Evolutionary conservation across 805 yeast species (phyloP).

Genomic region (Starmerella ratchasimensis): DNA sequence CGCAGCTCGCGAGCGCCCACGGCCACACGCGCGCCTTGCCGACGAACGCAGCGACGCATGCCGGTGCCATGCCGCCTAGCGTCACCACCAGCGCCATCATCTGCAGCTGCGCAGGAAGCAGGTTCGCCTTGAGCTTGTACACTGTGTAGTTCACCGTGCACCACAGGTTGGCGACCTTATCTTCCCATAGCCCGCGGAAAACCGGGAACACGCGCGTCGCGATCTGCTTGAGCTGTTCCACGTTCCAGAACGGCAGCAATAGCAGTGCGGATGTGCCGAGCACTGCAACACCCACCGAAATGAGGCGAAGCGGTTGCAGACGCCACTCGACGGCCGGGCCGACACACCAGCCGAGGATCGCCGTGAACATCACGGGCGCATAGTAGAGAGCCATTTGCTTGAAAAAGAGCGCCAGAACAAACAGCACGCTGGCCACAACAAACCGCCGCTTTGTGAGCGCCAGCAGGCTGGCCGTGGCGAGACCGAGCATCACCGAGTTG

Average conservation of each 20-base stretch:
- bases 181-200: slow-evolving; percentile 86
- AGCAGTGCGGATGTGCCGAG: slow-evolving; percentile 37
- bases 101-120: slow-evolving; percentile 47
- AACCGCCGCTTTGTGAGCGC: slow-evolving; percentile 47
- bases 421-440: slow-evolving; percentile 58
- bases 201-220: slow-evolving; percentile 74
- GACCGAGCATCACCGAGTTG: slow-evolving; percentile 87
- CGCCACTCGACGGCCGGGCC: slow-evolving; percentile 19
- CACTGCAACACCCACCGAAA: slow-evolving; percentile 53
- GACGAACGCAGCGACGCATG: slow-evolving; percentile 38
- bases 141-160: slow-evolving; percentile 67
- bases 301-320: slow-evolving; percentile 30
- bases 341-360: slow-evolving; percentile 51
- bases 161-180: slow-evolving; percentile 96
- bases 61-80: slow-evolving; percentile 38
- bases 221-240: slow-evolving; percentile 41
- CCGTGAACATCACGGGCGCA: slow-evolving; percentile 76
- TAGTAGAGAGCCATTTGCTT: slow-evolving; percentile 94
- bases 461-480: slow-evolving; percentile 53
- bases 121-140: slow-evolving; percentile 50
- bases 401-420: slow-evolving; percentile 64
- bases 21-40: slow-evolving; percentile 27
- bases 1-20: slow-evolving; percentile 68
- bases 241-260: slow-evolving; percentile 46
- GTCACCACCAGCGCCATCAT: slow-evolving; percentile 32